Evolutionary conservation across 1,284 basidiomycete genomes (phyloP).

Genomic region (Trametes polyzona): DNA sequence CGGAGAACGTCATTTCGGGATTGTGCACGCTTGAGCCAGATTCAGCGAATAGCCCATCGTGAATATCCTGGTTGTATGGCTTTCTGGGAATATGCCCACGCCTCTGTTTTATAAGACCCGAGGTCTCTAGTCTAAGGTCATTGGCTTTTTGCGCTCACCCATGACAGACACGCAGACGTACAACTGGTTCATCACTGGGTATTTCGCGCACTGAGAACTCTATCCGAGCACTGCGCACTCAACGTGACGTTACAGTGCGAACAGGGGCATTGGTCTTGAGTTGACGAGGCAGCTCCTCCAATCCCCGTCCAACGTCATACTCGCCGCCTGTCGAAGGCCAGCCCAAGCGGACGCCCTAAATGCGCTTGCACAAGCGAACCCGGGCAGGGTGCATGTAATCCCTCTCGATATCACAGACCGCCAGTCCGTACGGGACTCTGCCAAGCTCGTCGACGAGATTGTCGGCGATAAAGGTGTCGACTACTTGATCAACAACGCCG

Average conservation of each 20-base stretch:
- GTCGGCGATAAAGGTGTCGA: conserved; percentile 38
- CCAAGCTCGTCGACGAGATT: conserved; percentile 27
- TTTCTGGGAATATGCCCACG: too few species aligned
- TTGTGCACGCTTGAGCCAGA: too few species aligned
- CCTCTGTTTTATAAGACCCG: too few species aligned
- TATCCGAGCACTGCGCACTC: neutral
- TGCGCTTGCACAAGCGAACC: conserved; percentile 26
- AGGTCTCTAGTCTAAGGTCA: too few species aligned
- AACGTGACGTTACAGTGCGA: conserved; percentile 29
- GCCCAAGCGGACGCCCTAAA: conserved; percentile 33
- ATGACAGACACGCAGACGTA: too few species aligned
- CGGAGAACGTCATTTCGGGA: too few species aligned
- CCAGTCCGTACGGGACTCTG: conserved; percentile 33
- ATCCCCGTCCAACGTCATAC: conserved; percentile 37
- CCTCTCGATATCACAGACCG: conserved; percentile 38
- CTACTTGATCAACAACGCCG: conserved; percentile 45
- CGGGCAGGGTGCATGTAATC: conserved; percentile 38
- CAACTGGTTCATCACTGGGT: neutral
- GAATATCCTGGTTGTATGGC: too few species aligned
- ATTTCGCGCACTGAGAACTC: neutral
- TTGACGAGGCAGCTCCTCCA: conserved; percentile 39
- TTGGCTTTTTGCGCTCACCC: too few species aligned
- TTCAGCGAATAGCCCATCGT: too few species aligned
- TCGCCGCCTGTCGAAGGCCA: conserved; percentile 42
- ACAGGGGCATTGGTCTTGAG: conserved; percentile 46